Conservation (phyloP, 2,329 filamentous ascomycete genomes). For the Aspergillus glaucus region DNA sequence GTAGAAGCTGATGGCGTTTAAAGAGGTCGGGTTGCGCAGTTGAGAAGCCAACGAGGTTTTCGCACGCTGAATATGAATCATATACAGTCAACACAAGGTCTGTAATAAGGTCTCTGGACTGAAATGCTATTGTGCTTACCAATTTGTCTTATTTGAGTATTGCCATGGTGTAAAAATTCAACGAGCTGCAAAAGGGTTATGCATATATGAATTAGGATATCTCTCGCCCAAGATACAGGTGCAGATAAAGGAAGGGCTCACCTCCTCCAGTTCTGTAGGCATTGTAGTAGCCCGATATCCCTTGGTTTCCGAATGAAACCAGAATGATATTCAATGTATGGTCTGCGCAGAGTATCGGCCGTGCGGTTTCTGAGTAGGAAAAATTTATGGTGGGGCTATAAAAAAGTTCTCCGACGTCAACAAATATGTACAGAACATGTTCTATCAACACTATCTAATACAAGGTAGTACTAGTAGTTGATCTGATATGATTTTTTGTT, state of each 20-base stretch:
- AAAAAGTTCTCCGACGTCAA: background rate
- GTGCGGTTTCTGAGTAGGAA: background rate
- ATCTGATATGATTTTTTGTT: too few species aligned
- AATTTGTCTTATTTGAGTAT: slow-evolving; percentile 80
- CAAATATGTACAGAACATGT: background rate
- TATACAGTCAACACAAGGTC: background rate
- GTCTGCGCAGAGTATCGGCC: background rate
- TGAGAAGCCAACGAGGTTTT: slow-evolving; percentile 79
- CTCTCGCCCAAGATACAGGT: background rate
- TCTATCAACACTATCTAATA: background rate
- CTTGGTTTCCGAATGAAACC: too few species aligned
- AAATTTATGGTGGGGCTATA: slow-evolving; percentile 1
- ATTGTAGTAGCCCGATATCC: slow-evolving; percentile 40
- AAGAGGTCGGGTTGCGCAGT: slow-evolving; percentile 73
- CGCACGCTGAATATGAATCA: slow-evolving; percentile 53
- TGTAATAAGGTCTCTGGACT: background rate
- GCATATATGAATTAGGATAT: background rate
- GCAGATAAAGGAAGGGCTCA: slow-evolving; percentile 29
- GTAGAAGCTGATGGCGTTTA: slow-evolving; percentile 70
- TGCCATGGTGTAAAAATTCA: slow-evolving; percentile 86
- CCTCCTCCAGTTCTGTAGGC: slow-evolving; percentile 72
- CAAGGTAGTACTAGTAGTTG: too few species aligned
- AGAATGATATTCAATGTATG: too few species aligned
- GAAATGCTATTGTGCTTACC: slow-evolving; percentile 39
- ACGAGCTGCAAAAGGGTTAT: slow-evolving; percentile 41